Conservation (phyloP, 805 yeast genomes). For the Starmera pachycereana region DNA sequence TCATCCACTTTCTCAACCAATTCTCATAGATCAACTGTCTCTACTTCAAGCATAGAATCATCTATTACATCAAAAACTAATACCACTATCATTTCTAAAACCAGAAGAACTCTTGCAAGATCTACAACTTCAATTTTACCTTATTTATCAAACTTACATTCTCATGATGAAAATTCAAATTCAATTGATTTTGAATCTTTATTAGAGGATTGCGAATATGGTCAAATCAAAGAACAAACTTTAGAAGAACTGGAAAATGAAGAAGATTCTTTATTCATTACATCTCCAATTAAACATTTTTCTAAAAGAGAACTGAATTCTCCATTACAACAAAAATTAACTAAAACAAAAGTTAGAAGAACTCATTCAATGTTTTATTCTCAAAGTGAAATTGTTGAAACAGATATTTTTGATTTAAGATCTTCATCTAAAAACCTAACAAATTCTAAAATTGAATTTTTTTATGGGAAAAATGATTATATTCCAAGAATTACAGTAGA, state of each 20-base stretch:
- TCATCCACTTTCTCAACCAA: slow-evolving; percentile 14
- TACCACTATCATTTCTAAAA: slow-evolving; percentile 1
- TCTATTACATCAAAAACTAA: slow-evolving; percentile 1
- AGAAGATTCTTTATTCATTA: slow-evolving; percentile 16
- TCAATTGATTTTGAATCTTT: too few species aligned
- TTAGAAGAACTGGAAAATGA: slow-evolving; percentile 3
- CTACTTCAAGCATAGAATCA: slow-evolving; percentile 14
- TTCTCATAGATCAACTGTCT: slow-evolving; percentile 8
- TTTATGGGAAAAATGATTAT: slow-evolving; percentile 42
- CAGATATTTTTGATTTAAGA: slow-evolving; percentile 7
- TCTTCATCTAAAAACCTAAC: slow-evolving; percentile 6
- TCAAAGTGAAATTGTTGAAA: slow-evolving; percentile 34
- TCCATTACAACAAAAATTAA: slow-evolving; percentile 25
- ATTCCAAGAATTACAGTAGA: slow-evolving; percentile 57
- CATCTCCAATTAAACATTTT: slow-evolving; percentile 14
- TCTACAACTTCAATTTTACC: slow-evolving; percentile 11
- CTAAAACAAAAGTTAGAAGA: slow-evolving; percentile 37
- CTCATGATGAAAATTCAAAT: slow-evolving; percentile 3
- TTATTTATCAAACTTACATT: slow-evolving; percentile 8
- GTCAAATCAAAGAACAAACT: too few species aligned
- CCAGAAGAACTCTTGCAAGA: slow-evolving; percentile 12
- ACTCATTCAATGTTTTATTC: slow-evolving; percentile 62
- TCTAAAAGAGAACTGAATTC: slow-evolving; percentile 25
- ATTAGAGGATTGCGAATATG: too few species aligned
- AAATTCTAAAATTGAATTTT: slow-evolving; percentile 29